These are phyloP conservation scores for Chlorella sp. DNA, from an alignment of 139 green algal genomes.

Conservation along the genomic window DNA sequence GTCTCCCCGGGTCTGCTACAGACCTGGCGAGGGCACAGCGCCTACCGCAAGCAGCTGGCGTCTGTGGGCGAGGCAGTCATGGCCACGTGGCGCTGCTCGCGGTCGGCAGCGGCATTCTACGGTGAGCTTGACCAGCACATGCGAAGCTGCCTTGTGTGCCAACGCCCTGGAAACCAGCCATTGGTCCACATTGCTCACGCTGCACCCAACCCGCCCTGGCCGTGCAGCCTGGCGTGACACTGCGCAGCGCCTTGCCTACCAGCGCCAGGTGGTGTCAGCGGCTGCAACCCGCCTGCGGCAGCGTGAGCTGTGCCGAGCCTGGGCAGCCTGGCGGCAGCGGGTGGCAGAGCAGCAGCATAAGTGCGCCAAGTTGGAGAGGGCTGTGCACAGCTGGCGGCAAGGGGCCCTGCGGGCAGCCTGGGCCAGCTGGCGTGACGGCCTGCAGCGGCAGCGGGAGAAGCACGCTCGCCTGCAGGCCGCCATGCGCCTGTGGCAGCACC, in stretches of 20 bases:
- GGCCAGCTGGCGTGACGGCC: neutral
- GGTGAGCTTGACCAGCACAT: neutral
- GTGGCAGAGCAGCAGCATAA: neutral
- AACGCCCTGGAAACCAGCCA: too few species aligned
- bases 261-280: neutral
- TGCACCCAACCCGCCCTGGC: too few species aligned
- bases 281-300: neutral
- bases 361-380: neutral
- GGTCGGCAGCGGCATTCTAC: neutral
- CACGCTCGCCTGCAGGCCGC: neutral
- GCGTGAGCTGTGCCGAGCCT: neutral
- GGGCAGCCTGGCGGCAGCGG: neutral
- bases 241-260: neutral
- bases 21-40: neutral
- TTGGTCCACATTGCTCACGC: too few species aligned
- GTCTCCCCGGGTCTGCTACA: neutral
- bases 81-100: neutral
- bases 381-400: neutral
- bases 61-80: neutral
- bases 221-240: slow-evolving; percentile 20
- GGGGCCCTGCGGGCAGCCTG: neutral
- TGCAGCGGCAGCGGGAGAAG: neutral
- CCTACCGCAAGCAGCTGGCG: neutral
- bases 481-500: neutral
- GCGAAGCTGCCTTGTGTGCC: neutral